A percentile compares a stretch with the other conserved stretches of the same genome.
phyloP scores from a whole-genome alignment of 2,329 filamentous ascomycete species.

The Arthrobotrys conoides region DNA sequence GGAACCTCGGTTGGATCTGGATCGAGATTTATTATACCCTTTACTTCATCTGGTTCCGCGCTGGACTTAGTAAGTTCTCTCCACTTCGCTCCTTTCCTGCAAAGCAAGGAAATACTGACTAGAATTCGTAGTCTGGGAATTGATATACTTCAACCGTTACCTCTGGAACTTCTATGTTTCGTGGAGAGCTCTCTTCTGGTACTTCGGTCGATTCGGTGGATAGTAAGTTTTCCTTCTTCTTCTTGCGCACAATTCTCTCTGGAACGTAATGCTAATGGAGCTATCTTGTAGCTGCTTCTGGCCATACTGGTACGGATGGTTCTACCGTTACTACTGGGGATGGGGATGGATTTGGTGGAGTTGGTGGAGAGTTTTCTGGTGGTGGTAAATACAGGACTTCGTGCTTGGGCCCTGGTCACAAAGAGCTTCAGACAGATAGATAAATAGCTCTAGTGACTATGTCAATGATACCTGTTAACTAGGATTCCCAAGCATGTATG shows the following conservation, averaged over 20 bases:
- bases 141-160: slow-evolving; percentile 52
- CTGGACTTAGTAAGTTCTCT: slow-evolving; percentile 38
- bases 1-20: slow-evolving; percentile 60
- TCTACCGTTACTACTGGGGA: slow-evolving; percentile 60
- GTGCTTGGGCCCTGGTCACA: not conserved
- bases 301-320: slow-evolving; percentile 60
- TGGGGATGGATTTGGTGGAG: slow-evolving; percentile 58
- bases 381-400: slow-evolving; percentile 42
- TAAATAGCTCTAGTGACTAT: not conserved
- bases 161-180: slow-evolving; percentile 56
- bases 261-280: not conserved
- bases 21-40: slow-evolving; percentile 57
- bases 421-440: not conserved
- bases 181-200: slow-evolving; percentile 55
- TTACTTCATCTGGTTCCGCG: slow-evolving; percentile 58
- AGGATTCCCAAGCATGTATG: not conserved
- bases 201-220: slow-evolving; percentile 56
- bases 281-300: slow-evolving; percentile 42
- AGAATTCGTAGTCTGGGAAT: slow-evolving; percentile 39
- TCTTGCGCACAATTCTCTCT: no score
- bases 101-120: not conserved
- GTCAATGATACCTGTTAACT: not conserved
- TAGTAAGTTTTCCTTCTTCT: slow-evolving; percentile 43
- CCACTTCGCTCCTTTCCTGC: not conserved
- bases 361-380: slow-evolving; percentile 60